A percentile compares a stretch with the other conserved stretches of the same genome.
Evolutionary conservation across 2,329 filamentous ascomycete genomes (phyloP).

Genomic region (Xylariaceae sp.): DNA sequence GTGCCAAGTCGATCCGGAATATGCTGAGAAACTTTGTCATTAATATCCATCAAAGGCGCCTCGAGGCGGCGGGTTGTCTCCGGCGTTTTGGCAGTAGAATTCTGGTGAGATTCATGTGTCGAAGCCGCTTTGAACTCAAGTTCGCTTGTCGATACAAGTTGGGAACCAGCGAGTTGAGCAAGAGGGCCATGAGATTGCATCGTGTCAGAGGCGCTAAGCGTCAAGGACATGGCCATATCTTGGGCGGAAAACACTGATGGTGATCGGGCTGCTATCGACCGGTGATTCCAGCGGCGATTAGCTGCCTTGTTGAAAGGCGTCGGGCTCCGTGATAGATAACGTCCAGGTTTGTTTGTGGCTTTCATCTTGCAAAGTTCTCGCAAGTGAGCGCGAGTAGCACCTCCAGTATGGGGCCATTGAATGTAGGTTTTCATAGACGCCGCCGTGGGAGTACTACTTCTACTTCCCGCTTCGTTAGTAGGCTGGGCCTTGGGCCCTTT

Average conservation of each 20-base stretch:
- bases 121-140: conserved; percentile 4
- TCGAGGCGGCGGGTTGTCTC: not conserved
- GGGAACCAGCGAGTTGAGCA: conserved; percentile 53
- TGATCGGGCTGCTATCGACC: conserved; percentile 44
- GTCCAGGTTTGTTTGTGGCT: conserved; percentile 42
- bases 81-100: not conserved
- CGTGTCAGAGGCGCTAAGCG: conserved; percentile 58
- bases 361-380: conserved; percentile 59
- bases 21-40: not conserved
- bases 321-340: conserved; percentile 50
- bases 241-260: conserved; percentile 53
- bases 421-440: conserved; percentile 47
- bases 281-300: conserved; percentile 47
- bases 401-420: conserved; percentile 61
- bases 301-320: conserved; percentile 52
- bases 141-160: conserved; percentile 26
- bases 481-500: conserved; percentile 51
- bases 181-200: conserved; percentile 62
- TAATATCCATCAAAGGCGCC: conserved; percentile 1
- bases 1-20: conserved; percentile 44
- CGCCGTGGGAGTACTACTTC: conserved; percentile 53
- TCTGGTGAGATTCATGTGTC: not conserved
- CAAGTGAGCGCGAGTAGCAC: conserved; percentile 58
- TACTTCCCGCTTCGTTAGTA: conserved; percentile 41
- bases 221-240: conserved; percentile 61